phyloP scores from a whole-genome alignment of 768 basidiomycete genomes.

The Neoboletus magnificus region DNA sequence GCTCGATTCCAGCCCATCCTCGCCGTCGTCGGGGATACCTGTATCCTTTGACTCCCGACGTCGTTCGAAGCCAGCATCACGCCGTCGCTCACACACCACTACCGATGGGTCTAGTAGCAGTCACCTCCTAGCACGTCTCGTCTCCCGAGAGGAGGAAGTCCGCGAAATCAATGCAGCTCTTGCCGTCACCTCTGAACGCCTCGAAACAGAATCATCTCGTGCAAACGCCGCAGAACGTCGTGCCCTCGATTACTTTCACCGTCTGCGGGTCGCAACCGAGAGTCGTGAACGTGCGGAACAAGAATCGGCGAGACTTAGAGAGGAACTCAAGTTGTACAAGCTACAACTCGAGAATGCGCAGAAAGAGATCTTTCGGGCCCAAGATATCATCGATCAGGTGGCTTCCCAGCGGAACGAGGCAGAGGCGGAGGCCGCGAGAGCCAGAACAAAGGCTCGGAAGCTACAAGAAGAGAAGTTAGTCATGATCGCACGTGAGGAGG shows the following conservation, averaged over 20 bases:
- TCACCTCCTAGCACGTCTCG: slow-evolving; percentile 29
- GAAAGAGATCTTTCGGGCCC: slow-evolving; percentile 41
- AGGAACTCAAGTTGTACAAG: slow-evolving; percentile 47
- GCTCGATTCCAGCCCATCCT: slow-evolving; percentile 30
- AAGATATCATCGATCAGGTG: slow-evolving; percentile 41
- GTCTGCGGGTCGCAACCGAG: slow-evolving; percentile 40
- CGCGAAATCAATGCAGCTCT: slow-evolving; percentile 30
- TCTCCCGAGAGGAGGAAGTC: slow-evolving; percentile 31
- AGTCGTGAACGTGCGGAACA: slow-evolving; percentile 38
- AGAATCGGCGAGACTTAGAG: slow-evolving; percentile 35
- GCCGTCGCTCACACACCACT: slow-evolving; percentile 25
- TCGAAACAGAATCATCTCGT: slow-evolving; percentile 41
- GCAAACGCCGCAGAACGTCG: slow-evolving; percentile 45
- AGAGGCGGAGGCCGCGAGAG: slow-evolving; percentile 43
- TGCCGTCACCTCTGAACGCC: slow-evolving; percentile 27
- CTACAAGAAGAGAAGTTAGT: slow-evolving; percentile 41
- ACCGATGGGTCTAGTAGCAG: slow-evolving; percentile 29
- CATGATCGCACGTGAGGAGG: slow-evolving; percentile 43
- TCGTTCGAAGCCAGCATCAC: slow-evolving; percentile 27
- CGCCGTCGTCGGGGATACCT: slow-evolving; percentile 20
- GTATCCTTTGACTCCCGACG: slow-evolving; percentile 17
- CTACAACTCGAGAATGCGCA: slow-evolving; percentile 44
- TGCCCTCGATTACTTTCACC: slow-evolving; percentile 44
- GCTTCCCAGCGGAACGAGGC: slow-evolving; percentile 43
- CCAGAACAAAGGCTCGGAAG: slow-evolving; percentile 42